A percentile compares a stretch with the other conserved stretches of the same genome.
These are phyloP conservation scores for Debaryomyces coudertii DNA, from an alignment of 1,139 yeast species.

Conservation along the genomic window DNA sequence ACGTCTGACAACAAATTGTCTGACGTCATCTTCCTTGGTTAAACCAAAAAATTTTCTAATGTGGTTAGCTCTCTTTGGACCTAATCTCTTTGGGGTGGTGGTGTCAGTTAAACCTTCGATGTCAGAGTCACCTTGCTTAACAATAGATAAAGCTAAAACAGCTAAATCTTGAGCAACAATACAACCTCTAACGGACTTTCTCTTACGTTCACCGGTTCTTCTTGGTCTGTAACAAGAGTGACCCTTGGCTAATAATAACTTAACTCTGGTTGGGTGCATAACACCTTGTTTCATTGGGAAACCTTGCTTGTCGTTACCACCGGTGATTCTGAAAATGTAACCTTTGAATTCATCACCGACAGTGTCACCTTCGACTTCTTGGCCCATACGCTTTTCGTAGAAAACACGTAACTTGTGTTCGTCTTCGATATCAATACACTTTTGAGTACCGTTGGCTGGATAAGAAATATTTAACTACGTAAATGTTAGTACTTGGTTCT, in stretches of 20 bases:
- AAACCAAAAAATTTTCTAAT: constrained; percentile 99
- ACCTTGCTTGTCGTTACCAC: constrained; percentile 99
- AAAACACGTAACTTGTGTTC: constrained; percentile 98
- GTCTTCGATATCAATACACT: constrained; percentile 96
- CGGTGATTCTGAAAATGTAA: constrained; percentile 97
- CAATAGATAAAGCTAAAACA: constrained; percentile 88
- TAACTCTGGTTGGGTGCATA: constrained; percentile 99
- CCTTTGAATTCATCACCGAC: constrained; percentile 99
- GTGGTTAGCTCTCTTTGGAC: constrained; percentile 99
- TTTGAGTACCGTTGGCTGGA: constrained; percentile 99
- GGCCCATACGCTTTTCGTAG: constrained; percentile 99
- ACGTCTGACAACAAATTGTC: constrained; percentile 97
- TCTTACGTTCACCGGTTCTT: constrained; percentile 99
- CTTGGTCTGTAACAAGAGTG: constrained; percentile 99
- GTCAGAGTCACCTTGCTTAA: constrained; percentile 96
- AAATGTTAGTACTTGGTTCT: constrained; percentile 14
- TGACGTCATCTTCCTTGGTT: constrained; percentile 94
- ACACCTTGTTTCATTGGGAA: constrained; percentile 99
- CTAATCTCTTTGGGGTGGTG: constrained; percentile 97
- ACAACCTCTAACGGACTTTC: constrained; percentile 99
- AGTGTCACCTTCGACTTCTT: constrained; percentile 98
- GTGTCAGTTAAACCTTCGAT: constrained; percentile 95
- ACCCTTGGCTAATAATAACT: constrained; percentile 90
- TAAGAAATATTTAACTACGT: constrained; percentile 94
- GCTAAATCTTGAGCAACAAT: constrained; percentile 97